These are phyloP conservation scores for Scutellaria barbata DNA, from an alignment of 257 asterid species.

Conservation along the genomic window DNA sequence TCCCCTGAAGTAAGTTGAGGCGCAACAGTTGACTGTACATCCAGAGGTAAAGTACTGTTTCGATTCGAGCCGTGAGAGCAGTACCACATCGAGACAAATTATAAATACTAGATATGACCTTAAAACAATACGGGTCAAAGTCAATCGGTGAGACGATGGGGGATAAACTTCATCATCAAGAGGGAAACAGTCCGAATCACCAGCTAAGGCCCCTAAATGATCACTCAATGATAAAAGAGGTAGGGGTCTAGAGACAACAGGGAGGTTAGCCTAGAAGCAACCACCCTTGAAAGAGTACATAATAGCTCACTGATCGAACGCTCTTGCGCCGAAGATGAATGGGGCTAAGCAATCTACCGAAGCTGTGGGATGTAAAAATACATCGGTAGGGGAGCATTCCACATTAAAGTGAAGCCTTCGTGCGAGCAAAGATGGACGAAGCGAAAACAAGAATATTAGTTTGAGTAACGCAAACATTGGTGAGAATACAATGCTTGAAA, in stretches of 20 bases:
- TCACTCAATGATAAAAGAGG: background rate
- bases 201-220: conserved; percentile 7
- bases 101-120: background rate
- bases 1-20: background rate
- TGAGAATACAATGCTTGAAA: background rate
- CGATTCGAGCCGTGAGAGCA: conserved; percentile 8
- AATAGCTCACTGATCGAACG: background rate
- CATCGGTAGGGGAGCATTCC: background rate
- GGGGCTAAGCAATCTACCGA: background rate
- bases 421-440: background rate
- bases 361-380: background rate
- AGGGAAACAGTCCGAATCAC: conserved; percentile 17
- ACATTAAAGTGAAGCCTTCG: too few relatives aligned
- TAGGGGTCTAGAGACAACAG: background rate
- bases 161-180: conserved; percentile 3
- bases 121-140: background rate
- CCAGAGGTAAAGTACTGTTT: background rate
- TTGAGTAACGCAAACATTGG: background rate
- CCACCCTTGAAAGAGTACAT: too few relatives aligned
- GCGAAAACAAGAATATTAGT: background rate
- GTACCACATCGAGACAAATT: conserved; percentile 2
- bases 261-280: background rate
- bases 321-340: background rate
- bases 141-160: background rate
- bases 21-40: background rate